Evolutionary conservation across 2,329 filamentous ascomycete species (phyloP), one percentile per base, ranked within the genome.

Genomic region (Fusarium pininemorale): DNA sequence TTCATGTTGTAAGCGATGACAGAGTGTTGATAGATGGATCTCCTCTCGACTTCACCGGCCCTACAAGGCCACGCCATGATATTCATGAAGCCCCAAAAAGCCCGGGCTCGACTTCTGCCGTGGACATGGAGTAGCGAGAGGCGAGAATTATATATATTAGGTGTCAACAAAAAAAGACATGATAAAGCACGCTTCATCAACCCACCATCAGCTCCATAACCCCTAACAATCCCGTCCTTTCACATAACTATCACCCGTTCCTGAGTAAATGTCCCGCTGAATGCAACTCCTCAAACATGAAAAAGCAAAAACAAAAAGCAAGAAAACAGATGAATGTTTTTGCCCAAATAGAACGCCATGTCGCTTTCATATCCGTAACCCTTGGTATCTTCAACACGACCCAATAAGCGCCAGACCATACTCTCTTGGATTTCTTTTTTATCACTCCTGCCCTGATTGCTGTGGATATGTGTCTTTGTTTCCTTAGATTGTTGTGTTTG

Each of bases 381-480:
- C 71, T 75, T 74, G 72, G 72, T 74, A 74, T 74, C 72, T 74
- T 66, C 63, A 74, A 72, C 71, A 75, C 54, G 72, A 72, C 72
- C 72, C 38, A 74, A 62, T 74, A 73, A 74, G 72, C 72, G 71
- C 67, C 71, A 74, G 59, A 72, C 71, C 69, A 53, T 69, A 69
- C 59, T 75, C 68, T 74, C 72, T 65, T 56, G 64, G 56, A 51
- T 66, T 45, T 56, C 48, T 51, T 53, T 26, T 18, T 18, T 37
- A 16, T 58, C 26, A 24, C 30, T 32, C 47, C 37, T 38, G 41
- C 50, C 38, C 37, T 60, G 28, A 69, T 63, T 53, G 32, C 22
- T 44, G 38, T 63, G 32, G 35, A 57, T 59, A 20, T 28, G 37
- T 45, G 30, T 53, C 58, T 54, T 66, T 57, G 60, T 69, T 59